Conservation (phyloP, 495 filamentous ascomycete species). For the Lasiosphaeria miniovina region DNA sequence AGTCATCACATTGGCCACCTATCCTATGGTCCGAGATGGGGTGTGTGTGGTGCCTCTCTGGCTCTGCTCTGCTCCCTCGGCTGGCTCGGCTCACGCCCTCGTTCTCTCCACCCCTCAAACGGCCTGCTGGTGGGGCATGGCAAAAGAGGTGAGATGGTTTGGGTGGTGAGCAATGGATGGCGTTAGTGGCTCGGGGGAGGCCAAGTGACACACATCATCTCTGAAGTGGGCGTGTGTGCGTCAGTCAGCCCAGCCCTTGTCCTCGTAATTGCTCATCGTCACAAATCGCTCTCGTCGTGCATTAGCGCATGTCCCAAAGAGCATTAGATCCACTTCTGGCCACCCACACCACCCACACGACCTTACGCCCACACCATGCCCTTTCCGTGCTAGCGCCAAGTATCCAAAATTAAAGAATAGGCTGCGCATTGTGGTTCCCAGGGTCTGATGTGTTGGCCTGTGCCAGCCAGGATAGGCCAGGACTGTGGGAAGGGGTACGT, state of each 20-base stretch:
- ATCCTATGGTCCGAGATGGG: background rate
- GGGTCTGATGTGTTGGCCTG: slow-evolving; percentile 26
- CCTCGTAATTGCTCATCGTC: slow-evolving; percentile 32
- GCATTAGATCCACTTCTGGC: slow-evolving; percentile 24
- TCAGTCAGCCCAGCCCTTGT: slow-evolving; percentile 30
- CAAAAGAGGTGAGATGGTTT: background rate
- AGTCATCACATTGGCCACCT: slow-evolving; percentile 13
- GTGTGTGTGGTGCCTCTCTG: background rate
- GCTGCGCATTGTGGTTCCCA: slow-evolving; percentile 29
- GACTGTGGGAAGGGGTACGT: slow-evolving; percentile 6
- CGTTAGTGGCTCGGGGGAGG: slow-evolving; percentile 12
- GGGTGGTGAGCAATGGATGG: slow-evolving; percentile 12
- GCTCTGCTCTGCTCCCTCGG: slow-evolving; percentile 1
- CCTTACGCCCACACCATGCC: slow-evolving; percentile 24
- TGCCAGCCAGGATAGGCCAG: slow-evolving; percentile 8
- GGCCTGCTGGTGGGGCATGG: background rate
- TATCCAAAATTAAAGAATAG: slow-evolving; percentile 36
- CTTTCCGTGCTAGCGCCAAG: slow-evolving; percentile 25
- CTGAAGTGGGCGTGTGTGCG: slow-evolving; percentile 26
- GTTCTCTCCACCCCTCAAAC: slow-evolving; percentile 1
- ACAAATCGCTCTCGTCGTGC: slow-evolving; percentile 30
- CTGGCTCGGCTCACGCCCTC: slow-evolving; percentile 3
- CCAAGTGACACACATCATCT: slow-evolving; percentile 33
- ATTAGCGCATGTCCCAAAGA: slow-evolving; percentile 29
- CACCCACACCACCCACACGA: slow-evolving; percentile 8